Conservation (phyloP, 805 yeast species). For the Middelhovenomyces tepae region DNA sequence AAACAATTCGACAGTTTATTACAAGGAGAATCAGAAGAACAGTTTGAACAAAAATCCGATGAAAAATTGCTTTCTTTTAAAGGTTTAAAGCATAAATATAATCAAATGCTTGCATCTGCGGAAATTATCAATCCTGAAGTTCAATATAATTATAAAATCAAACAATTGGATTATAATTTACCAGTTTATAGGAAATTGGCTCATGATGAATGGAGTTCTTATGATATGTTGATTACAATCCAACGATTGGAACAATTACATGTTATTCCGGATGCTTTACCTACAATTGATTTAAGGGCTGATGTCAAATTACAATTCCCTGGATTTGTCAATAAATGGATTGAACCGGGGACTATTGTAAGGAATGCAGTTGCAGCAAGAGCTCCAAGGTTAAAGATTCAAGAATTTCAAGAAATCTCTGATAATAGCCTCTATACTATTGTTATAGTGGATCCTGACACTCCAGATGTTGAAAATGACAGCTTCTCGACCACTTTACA, state of each 20-base stretch:
- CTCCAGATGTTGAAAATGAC: constrained; percentile 66
- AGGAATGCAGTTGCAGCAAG: constrained; percentile 65
- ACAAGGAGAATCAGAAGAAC: no score
- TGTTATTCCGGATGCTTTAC: constrained; percentile 89
- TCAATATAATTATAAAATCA: constrained; percentile 48
- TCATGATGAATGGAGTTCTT: constrained; percentile 60
- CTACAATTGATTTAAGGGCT: constrained; percentile 74
- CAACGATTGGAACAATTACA: constrained; percentile 81
- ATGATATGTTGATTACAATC: constrained; percentile 71
- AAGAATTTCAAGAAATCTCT: constrained; percentile 52
- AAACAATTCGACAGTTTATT: no score
- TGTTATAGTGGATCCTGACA: constrained; percentile 82
- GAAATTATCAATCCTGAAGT: constrained; percentile 82
- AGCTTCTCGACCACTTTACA: constrained; percentile 62
- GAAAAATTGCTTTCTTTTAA: constrained; percentile 13
- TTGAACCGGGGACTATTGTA: constrained; percentile 69
- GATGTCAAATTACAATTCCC: constrained; percentile 71
- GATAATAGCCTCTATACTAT: constrained; percentile 60
- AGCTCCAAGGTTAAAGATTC: constrained; percentile 71
- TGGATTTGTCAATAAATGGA: constrained; percentile 49
- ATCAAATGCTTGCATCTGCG: constrained; percentile 43
- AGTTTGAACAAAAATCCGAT: constrained; percentile 15
- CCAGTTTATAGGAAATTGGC: constrained; percentile 75
- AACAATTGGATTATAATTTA: constrained; percentile 51
- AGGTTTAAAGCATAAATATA: constrained; percentile 14